Evolutionary conservation across 805 yeast genomes (phyloP), one percentile per base, ranked within the genome.

Genomic region (Kuraishia floccosa): DNA sequence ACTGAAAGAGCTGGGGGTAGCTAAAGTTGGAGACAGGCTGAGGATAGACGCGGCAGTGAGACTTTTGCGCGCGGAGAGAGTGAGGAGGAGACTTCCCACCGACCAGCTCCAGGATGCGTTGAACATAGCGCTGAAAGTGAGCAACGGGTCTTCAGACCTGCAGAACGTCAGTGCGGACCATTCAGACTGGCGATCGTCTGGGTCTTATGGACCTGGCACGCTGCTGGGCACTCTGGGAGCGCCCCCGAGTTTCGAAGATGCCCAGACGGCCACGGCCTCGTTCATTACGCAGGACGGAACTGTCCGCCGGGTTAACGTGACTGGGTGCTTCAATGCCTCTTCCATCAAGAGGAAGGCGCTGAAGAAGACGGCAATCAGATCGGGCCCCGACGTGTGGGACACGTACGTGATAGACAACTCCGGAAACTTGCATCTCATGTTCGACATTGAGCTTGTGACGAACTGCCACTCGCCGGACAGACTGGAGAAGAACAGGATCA

Each of bases 1-100:
- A 1, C 63, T 89, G 34, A 69, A 65, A 29, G 91, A 79, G 34
- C 48, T 91, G 8, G 94, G 95, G 0, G 52, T 89, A 8, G 39
- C 43, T n/a, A 78, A 72, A 39, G 70, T 89, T 11, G 96, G 97
- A 1, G 97, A 91, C 50, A 59, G 96, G 17, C 60, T 89, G 14
- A 60, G 79, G 18, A 52, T 89, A 8, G 72, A 77, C 43, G 58
- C 71, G 11, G 76, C 78, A 14, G 61, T 82, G 3, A 58, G 66
- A 19, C 50, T 58, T 25, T 42, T 73, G 34, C 61, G 68, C 28
- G 40, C 57, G 4, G 62, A 54, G 30, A 48, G 39, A 30, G 40
- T 43, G 3, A 40, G 36, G 27, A 35, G 42, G 1, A 17, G 33
- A 14, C 27, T 53, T 5, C 43, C 49, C 3, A 25, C 37, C 3